Evolutionary conservation across 1,284 basidiomycete species (phyloP).

Genomic region (Rhodotorula sp.): DNA sequence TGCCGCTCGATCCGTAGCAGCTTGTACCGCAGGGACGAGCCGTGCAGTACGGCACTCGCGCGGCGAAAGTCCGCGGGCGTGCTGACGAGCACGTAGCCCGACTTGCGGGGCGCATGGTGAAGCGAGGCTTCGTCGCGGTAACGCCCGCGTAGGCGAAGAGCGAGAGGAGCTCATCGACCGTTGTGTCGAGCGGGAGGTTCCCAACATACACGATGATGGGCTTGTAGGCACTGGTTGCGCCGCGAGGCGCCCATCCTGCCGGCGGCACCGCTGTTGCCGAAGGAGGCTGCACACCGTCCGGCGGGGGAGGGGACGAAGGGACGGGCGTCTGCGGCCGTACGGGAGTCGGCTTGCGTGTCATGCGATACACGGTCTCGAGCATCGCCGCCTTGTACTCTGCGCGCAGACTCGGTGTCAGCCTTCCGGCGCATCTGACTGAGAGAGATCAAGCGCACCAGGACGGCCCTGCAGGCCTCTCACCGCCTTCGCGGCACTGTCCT

Average conservation of each 20-base stretch:
- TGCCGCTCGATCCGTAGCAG: background rate
- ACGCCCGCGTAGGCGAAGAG: background rate
- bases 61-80: background rate
- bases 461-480: too few relatives aligned
- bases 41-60: background rate
- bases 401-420: too few relatives aligned
- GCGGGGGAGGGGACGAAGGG: background rate
- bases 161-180: background rate
- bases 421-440: too few relatives aligned
- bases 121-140: too few relatives aligned
- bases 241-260: background rate
- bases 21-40: background rate
- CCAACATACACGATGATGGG: background rate
- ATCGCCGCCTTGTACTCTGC: too few relatives aligned
- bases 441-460: too few relatives aligned
- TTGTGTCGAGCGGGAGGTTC: background rate
- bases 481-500: too few relatives aligned
- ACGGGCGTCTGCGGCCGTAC: background rate
- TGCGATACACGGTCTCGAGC: background rate
- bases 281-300: too few relatives aligned
- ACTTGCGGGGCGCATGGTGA: background rate
- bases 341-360: background rate
- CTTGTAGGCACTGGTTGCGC: background rate
- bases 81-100: background rate
- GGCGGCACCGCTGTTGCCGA: background rate